Conservation (phyloP, 75 land plant species). For the Picea sitchensis region DNA sequence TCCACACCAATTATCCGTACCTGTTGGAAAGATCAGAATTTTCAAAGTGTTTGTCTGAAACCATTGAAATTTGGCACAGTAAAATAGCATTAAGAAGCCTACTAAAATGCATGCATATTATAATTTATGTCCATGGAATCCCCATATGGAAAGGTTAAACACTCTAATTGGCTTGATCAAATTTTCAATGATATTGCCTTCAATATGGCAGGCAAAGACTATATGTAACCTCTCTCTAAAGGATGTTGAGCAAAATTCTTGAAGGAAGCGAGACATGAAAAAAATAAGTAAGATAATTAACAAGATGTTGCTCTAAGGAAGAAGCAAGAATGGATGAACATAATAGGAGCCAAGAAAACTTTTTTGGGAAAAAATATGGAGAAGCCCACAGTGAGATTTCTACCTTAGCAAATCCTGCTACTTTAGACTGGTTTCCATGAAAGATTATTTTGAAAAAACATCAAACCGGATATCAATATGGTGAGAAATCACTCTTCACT, state of each 20-base stretch:
- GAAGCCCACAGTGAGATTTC: neutral
- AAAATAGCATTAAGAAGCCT: neutral
- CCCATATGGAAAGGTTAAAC: neutral
- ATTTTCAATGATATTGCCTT: neutral
- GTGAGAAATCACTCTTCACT: no score
- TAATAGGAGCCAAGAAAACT: neutral
- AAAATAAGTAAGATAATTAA: neutral
- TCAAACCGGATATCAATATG: no score
- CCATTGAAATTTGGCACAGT: neutral
- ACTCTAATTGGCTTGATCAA: neutral
- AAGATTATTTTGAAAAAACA: neutral
- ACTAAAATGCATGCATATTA: neutral
- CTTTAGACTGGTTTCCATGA: neutral
- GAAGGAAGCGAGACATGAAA: neutral
- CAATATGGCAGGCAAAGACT: neutral
- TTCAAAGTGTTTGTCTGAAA: neutral
- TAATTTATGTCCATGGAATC: neutral
- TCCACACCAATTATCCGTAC: slow-evolving; percentile 76
- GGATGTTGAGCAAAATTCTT: neutral
- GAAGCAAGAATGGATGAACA: neutral
- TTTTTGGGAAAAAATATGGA: neutral
- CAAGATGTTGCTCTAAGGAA: neutral
- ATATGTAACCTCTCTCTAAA: neutral
- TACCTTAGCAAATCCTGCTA: neutral
- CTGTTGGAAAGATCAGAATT: slow-evolving; percentile 17